Conservation (phyloP, 2,329 filamentous ascomycete species). For the Calonectria henricotiae region DNA sequence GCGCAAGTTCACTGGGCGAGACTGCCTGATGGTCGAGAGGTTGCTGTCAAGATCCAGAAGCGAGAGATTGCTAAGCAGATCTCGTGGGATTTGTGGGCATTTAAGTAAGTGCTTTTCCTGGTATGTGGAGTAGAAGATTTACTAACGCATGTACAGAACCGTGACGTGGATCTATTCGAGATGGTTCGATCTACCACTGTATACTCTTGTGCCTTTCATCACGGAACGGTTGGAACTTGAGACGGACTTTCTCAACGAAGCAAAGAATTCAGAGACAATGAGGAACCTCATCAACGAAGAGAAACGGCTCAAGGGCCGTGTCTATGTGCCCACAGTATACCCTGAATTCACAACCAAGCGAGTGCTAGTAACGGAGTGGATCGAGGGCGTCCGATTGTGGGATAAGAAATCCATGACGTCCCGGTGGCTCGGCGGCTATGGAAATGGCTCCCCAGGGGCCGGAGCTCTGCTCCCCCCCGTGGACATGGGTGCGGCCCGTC, state of each 20-base stretch:
- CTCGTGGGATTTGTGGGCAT: slow-evolving; percentile 95
- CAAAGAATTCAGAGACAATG: slow-evolving; percentile 90
- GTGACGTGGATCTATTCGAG: slow-evolving; percentile 87
- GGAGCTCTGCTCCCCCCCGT: slow-evolving; percentile 74
- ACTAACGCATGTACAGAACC: slow-evolving; percentile 67
- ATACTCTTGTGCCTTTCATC: slow-evolving; percentile 92
- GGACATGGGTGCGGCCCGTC: slow-evolving; percentile 64
- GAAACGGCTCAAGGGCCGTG: slow-evolving; percentile 81
- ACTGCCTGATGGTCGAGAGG: slow-evolving; percentile 87
- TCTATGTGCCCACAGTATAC: slow-evolving; percentile 92
- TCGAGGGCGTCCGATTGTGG: slow-evolving; percentile 94
- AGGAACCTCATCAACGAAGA: slow-evolving; percentile 82
- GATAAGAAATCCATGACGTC: slow-evolving; percentile 87
- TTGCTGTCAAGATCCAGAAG: slow-evolving; percentile 98
- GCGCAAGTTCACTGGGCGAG: slow-evolving; percentile 98
- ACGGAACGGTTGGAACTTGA: slow-evolving; percentile 92
- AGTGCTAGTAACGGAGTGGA: slow-evolving; percentile 97
- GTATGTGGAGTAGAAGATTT: background rate
- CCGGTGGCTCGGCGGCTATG: slow-evolving; percentile 84
- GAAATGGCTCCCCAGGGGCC: slow-evolving; percentile 84
- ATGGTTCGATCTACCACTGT: slow-evolving; percentile 94
- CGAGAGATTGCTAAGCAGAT: slow-evolving; percentile 93
- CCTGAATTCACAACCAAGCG: slow-evolving; percentile 85
- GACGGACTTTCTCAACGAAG: slow-evolving; percentile 95
- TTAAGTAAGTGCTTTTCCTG: slow-evolving; percentile 75